phyloP scores from a whole-genome alignment of 129 eudicot genomes.

The Heracleum sosnowskyi region DNA sequence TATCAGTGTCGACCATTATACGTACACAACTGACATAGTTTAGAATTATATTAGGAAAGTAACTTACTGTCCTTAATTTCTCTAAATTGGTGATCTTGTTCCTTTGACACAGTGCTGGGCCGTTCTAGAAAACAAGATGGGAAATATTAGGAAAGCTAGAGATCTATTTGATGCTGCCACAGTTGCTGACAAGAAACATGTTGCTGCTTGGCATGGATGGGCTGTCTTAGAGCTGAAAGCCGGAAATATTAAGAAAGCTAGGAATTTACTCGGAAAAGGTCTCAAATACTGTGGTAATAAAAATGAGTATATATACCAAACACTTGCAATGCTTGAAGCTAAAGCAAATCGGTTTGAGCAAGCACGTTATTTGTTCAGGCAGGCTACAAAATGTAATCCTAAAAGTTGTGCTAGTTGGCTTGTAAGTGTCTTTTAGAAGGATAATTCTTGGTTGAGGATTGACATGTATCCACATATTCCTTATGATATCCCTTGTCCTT shows the following conservation, averaged over 20 bases:
- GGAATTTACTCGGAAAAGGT: constrained; percentile 78
- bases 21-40: neutral
- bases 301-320: constrained; percentile 83
- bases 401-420: constrained; percentile 99
- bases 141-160: constrained; percentile 76
- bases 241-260: constrained; percentile 77
- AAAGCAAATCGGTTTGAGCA: constrained; percentile 72
- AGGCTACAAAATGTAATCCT: constrained; percentile 84
- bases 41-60: neutral
- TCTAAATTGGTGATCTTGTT: constrained; percentile 8
- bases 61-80: neutral
- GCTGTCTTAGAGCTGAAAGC: constrained; percentile 81
- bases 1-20: neutral
- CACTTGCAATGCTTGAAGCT: constrained; percentile 91
- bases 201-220: constrained; percentile 99
- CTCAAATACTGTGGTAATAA: constrained; percentile 79
- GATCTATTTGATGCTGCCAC: constrained; percentile 96
- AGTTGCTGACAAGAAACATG: constrained; percentile 90
- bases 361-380: constrained; percentile 79
- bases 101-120: constrained; percentile 80
- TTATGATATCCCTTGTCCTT: neutral
- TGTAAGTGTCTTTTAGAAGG: constrained; percentile 39
- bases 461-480: neutral
- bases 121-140: constrained; percentile 78
- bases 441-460: neutral